These are phyloP conservation scores for Candida sojae DNA, from an alignment of 1,139 yeast genomes.

Conservation along the genomic window DNA sequence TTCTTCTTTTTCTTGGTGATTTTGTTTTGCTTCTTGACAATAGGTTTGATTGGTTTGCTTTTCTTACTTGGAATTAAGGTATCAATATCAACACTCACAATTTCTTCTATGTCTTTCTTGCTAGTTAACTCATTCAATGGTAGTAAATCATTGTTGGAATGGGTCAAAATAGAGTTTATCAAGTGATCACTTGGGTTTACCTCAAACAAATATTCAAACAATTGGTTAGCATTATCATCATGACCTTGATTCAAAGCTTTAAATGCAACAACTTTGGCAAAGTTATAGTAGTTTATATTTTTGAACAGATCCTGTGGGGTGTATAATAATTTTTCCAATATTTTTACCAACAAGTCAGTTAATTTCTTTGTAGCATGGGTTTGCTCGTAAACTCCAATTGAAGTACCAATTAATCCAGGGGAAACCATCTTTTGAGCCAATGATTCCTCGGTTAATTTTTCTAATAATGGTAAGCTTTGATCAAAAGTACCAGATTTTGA, in stretches of 20 bases:
- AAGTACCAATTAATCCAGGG: slow-evolving; percentile 48
- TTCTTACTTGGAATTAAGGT: slow-evolving; percentile 19
- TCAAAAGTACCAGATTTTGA: slow-evolving; percentile 38
- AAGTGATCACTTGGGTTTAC: slow-evolving; percentile 32
- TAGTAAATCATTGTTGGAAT: slow-evolving; percentile 25
- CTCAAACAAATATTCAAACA: slow-evolving; percentile 33
- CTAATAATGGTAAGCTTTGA: slow-evolving; percentile 48
- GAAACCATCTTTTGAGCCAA: slow-evolving; percentile 16
- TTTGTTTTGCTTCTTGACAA: slow-evolving; percentile 10
- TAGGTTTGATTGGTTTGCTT: slow-evolving; percentile 9
- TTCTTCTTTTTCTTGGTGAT: slow-evolving; percentile 25
- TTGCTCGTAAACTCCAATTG: slow-evolving; percentile 49
- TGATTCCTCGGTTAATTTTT: slow-evolving; percentile 25
- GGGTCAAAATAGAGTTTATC: slow-evolving; percentile 30
- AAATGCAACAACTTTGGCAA: slow-evolving; percentile 51
- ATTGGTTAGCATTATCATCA: slow-evolving; percentile 25
- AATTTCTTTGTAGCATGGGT: slow-evolving; percentile 26
- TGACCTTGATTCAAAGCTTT: slow-evolving; percentile 40
- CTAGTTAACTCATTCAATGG: slow-evolving; percentile 37
- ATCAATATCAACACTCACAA: slow-evolving; percentile 29
- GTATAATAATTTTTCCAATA: slow-evolving; percentile 22
- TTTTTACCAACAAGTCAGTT: slow-evolving; percentile 23
- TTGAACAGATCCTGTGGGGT: slow-evolving; percentile 22
- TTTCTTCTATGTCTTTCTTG: slow-evolving; percentile 23
- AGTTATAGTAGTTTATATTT: slow-evolving; percentile 29